Evolutionary conservation across 495 filamentous ascomycete genomes (phyloP).

Genomic region (Hyaloscypha variabilis): DNA sequence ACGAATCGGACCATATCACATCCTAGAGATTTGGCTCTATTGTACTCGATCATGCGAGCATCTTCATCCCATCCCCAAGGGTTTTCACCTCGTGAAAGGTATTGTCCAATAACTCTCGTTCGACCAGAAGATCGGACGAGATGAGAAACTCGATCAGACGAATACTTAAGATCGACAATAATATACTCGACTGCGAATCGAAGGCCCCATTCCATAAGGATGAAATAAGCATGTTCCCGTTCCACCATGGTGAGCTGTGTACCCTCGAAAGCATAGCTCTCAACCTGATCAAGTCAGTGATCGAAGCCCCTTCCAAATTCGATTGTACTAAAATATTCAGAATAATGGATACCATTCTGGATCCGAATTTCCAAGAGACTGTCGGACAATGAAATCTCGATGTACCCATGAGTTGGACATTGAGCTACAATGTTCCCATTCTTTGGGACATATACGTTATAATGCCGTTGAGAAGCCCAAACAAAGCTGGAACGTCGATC

Average conservation of each 20-base stretch:
- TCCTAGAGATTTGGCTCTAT: constrained; percentile 60
- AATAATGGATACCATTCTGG: no score
- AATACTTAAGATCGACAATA: constrained; percentile 63
- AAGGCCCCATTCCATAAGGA: constrained; percentile 67
- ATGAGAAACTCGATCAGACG: constrained; percentile 47
- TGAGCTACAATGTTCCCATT: no score
- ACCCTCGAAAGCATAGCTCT: constrained; percentile 49
- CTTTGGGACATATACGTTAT: no score
- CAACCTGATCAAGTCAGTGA: constrained; percentile 38
- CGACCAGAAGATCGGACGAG: constrained; percentile 61
- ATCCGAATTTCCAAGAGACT: neutral
- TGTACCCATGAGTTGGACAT: no score
- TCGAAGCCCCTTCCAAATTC: no score
- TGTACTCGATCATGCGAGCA: constrained; percentile 55
- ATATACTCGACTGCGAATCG: constrained; percentile 76
- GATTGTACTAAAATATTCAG: no score
- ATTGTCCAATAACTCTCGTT: constrained; percentile 77
- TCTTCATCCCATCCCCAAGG: constrained; percentile 65
- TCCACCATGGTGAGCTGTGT: constrained; percentile 29
- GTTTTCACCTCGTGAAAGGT: constrained; percentile 51
- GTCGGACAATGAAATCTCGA: no score
- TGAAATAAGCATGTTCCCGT: constrained; percentile 54
- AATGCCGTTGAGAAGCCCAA: no score
- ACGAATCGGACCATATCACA: constrained; percentile 73
- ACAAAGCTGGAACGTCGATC: no score